Conservation (phyloP, 139 green algal genomes). For the Bryopsis sp. region DNA sequence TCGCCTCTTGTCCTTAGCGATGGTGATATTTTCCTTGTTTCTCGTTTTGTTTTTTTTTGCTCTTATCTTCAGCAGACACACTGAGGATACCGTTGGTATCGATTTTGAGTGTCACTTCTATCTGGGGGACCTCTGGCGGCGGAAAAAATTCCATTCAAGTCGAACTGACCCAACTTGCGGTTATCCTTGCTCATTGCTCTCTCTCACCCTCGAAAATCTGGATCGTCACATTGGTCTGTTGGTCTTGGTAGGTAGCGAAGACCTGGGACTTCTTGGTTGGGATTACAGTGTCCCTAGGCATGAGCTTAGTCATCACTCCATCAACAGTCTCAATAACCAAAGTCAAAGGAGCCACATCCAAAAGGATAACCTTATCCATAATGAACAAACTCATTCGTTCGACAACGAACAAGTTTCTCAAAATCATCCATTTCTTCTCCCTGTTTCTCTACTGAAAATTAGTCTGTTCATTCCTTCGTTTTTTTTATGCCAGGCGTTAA, state of each 20-base stretch:
- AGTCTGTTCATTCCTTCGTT: too few relatives aligned
- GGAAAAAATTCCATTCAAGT: slow-evolving; percentile 79
- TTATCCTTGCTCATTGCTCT: slow-evolving; percentile 90
- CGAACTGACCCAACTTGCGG: slow-evolving; percentile 83
- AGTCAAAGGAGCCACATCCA: slow-evolving; percentile 78
- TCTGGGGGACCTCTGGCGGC: slow-evolving; percentile 77
- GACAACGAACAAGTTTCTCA: too few relatives aligned
- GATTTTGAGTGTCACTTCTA: slow-evolving; percentile 63
- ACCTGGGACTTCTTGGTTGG: slow-evolving; percentile 97
- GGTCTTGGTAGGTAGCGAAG: slow-evolving; percentile 98
- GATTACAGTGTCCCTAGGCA: slow-evolving; percentile 76
- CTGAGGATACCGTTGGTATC: slow-evolving; percentile 90
- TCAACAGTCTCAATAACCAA: slow-evolving; percentile 87
- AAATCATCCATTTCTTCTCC: too few relatives aligned
- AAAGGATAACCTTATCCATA: too few relatives aligned
- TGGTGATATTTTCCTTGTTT: too few relatives aligned
- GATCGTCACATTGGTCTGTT: slow-evolving; percentile 85
- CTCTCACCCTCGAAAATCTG: slow-evolving; percentile 85
- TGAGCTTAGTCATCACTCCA: slow-evolving; percentile 91
- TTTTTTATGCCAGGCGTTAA: too few relatives aligned
- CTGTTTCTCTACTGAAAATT: too few relatives aligned
- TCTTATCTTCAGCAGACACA: slow-evolving; percentile 75
- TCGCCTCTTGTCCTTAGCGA: slow-evolving; percentile 72
- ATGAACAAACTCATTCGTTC: too few relatives aligned
- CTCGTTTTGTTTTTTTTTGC: slow-evolving; percentile 67